Percentiles rank a stretch among this genome's conserved stretches.
phyloP scores from a whole-genome alignment of 208 protist genomes.

The Leishmania mexicana region DNA sequence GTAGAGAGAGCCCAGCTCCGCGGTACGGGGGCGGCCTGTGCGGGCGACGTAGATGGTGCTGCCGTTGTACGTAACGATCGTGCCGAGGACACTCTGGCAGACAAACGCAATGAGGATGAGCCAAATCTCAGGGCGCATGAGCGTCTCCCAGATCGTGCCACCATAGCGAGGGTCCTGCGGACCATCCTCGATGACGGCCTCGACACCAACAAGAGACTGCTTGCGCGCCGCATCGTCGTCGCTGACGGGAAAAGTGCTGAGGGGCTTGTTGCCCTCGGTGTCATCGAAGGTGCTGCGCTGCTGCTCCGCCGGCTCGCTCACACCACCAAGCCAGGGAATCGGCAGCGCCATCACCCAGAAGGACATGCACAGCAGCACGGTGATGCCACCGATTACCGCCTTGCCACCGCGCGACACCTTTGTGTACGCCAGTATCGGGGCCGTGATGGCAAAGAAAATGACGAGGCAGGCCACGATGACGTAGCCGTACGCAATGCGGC shows the following conservation, averaged over 20 bases:
- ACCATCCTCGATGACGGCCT: slow-evolving; percentile 26
- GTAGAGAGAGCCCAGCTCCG: slow-evolving; percentile 53
- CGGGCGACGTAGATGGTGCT: slow-evolving; percentile 67
- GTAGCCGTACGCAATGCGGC: slow-evolving; percentile 60
- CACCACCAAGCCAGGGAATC: slow-evolving; percentile 55
- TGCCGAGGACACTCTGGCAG: slow-evolving; percentile 54
- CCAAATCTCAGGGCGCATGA: slow-evolving; percentile 49
- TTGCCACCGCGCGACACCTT: slow-evolving; percentile 23
- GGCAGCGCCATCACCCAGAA: slow-evolving; percentile 59
- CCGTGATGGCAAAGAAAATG: slow-evolving; percentile 52
- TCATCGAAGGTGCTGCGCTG: slow-evolving; percentile 12
- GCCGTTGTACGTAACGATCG: slow-evolving; percentile 67
- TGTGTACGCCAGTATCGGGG: slow-evolving; percentile 61
- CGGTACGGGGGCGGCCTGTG: slow-evolving; percentile 45
- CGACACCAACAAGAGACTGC: not conserved
- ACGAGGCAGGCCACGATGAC: slow-evolving; percentile 45
- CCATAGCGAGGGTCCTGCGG: slow-evolving; percentile 62
- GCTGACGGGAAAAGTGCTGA: slow-evolving; percentile 9
- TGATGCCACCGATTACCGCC: slow-evolving; percentile 46
- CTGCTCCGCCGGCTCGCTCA: slow-evolving; percentile 38
- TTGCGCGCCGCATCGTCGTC: not conserved
- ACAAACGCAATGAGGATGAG: slow-evolving; percentile 58
- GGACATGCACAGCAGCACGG: slow-evolving; percentile 37
- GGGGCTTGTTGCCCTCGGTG: slow-evolving; percentile 5
- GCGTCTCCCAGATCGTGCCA: slow-evolving; percentile 44